Percentiles rank a stretch among this genome's conserved stretches.
phyloP scores from a whole-genome alignment of 2,329 filamentous ascomycete genomes.

The Alternaria ethzedia region DNA sequence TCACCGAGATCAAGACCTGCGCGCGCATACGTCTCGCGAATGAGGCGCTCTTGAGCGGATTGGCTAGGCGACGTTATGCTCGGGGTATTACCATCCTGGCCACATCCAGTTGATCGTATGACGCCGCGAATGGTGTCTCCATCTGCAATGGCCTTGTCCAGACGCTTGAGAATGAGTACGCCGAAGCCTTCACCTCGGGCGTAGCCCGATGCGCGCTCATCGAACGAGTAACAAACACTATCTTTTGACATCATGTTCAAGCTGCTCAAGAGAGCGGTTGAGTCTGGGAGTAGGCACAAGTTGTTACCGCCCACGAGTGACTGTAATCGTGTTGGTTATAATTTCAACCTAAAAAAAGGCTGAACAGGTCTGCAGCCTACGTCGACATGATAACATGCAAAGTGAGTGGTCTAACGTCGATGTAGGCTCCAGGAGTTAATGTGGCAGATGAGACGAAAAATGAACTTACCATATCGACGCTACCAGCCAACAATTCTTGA shows the following conservation, averaged over 20 bases:
- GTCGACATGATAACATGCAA: background rate
- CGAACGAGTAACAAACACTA: conserved; percentile 46
- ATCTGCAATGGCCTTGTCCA: conserved; percentile 20
- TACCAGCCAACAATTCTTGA: conserved; percentile 16
- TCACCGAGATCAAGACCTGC: conserved; percentile 41
- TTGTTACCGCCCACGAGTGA: conserved; percentile 23
- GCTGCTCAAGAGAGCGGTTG: conserved; percentile 10
- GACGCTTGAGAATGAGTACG: conserved; percentile 33
- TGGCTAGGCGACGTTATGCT: conserved; percentile 36
- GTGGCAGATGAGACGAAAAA: background rate
- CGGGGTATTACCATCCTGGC: conserved; percentile 25
- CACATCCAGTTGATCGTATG: conserved; percentile 33
- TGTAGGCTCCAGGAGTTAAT: background rate
- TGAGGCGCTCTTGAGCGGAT: conserved; percentile 53
- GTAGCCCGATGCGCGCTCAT: conserved; percentile 66
- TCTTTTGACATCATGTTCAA: conserved; percentile 37
- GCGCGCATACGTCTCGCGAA: conserved; percentile 42
- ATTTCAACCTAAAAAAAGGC: background rate
- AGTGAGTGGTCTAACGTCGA: background rate
- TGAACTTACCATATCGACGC: conserved; percentile 15
- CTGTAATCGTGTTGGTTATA: background rate
- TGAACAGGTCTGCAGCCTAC: background rate
- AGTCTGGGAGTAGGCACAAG: conserved; percentile 17
- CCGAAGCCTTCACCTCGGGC: conserved; percentile 66
- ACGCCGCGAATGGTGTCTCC: conserved; percentile 39